phyloP scores from a whole-genome alignment of 306 rosid genomes.

The Cajanus cajan region DNA sequence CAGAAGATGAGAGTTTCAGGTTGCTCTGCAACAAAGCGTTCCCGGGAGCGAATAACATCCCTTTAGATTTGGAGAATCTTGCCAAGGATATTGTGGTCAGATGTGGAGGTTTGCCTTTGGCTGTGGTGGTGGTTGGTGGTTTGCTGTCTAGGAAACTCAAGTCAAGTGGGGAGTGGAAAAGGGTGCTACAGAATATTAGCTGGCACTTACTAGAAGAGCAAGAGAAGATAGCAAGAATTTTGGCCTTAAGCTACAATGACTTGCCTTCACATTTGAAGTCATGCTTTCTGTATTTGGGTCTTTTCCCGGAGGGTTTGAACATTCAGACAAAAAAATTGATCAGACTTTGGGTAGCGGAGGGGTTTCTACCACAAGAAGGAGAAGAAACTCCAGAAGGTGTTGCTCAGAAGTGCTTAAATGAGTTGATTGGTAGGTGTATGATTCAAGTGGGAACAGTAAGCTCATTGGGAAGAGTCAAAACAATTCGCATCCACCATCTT shows the following conservation, averaged over 20 bases:
- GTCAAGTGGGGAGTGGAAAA: constrained; percentile 41
- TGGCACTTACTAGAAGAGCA: constrained; percentile 42
- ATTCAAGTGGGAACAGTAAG: constrained; percentile 44
- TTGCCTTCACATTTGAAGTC: constrained; percentile 45
- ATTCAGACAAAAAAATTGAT: constrained; percentile 42
- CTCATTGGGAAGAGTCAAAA: constrained; percentile 45
- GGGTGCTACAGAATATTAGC: constrained; percentile 36
- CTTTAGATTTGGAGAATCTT: constrained; percentile 31
- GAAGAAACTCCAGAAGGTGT: constrained; percentile 44
- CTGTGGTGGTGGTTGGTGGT: constrained; percentile 49
- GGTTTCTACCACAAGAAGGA: constrained; percentile 45
- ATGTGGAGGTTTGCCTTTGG: constrained; percentile 52
- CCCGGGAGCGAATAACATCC: constrained; percentile 26
- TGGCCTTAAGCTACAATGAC: constrained; percentile 46
- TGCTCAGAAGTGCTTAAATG: constrained; percentile 41
- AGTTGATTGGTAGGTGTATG: constrained; percentile 52
- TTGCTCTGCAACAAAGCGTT: constrained; percentile 44
- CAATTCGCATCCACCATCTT: constrained; percentile 47
- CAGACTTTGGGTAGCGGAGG: constrained; percentile 48
- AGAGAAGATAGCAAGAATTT: constrained; percentile 35
- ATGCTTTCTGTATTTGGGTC: constrained; percentile 48
- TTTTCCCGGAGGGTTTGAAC: constrained; percentile 36
- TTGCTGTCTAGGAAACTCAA: constrained; percentile 40
- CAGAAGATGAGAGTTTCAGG: constrained; percentile 37
- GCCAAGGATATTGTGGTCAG: constrained; percentile 40